Evolutionary conservation across 2,329 filamentous ascomycete species (phyloP).

Genomic region (Aspergillus sp.): DNA sequence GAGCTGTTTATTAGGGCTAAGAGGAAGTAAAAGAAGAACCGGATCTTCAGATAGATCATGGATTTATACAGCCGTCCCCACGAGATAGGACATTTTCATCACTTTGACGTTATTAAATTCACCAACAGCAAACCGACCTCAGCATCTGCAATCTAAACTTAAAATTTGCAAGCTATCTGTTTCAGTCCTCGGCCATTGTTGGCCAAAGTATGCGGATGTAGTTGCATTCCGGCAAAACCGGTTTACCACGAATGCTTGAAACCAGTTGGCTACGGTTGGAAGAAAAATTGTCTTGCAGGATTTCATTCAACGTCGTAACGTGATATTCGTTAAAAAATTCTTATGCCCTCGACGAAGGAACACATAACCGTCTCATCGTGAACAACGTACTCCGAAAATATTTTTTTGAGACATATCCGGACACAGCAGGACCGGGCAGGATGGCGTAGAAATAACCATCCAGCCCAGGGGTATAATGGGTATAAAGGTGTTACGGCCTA

Average conservation of each 20-base stretch:
- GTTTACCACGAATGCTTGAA: no score
- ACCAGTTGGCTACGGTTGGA: no score
- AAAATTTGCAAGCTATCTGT: no score
- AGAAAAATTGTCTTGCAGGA: not conserved
- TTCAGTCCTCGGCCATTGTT: not conserved
- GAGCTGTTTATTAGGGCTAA: not conserved
- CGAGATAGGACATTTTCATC: no score
- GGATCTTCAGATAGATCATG: no score
- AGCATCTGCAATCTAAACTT: no score
- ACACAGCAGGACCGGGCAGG: not conserved
- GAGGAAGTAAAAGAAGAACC: not conserved
- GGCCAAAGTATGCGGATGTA: not conserved
- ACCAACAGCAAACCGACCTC: no score
- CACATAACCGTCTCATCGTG: slow-evolving; percentile 14
- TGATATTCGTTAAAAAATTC: slow-evolving; percentile 4
- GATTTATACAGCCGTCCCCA: no score
- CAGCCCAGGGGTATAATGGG: no score
- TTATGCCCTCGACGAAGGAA: slow-evolving; percentile 7
- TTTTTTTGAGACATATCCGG: not conserved
- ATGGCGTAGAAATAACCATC: not conserved
- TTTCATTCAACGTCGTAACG: slow-evolving; percentile 2
- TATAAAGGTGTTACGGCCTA: not conserved
- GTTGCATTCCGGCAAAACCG: not conserved
- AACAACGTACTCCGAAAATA: slow-evolving; percentile 8
- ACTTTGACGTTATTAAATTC: no score